These are phyloP conservation scores for Pseudotsuga menziesii DNA, from an alignment of 75 land plant genomes.

Conservation along the genomic window DNA sequence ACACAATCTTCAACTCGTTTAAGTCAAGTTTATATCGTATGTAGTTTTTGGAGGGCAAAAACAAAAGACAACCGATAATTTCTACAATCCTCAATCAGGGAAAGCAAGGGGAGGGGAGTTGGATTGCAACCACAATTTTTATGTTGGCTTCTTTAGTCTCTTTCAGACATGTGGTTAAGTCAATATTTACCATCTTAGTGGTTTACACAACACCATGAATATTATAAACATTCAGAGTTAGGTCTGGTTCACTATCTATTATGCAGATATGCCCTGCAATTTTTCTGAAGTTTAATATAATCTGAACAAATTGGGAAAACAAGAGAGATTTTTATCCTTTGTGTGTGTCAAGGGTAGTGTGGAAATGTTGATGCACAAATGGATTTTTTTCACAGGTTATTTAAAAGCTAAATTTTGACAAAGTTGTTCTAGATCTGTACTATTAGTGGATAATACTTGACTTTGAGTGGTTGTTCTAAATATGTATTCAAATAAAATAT, in stretches of 20 bases:
- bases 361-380: neutral
- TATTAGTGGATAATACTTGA: neutral
- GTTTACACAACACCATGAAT: neutral
- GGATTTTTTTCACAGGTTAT: neutral
- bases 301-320: neutral
- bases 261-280: neutral
- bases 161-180: constrained; percentile 34
- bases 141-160: constrained; percentile 32
- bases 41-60: too few relatives aligned
- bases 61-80: too few relatives aligned
- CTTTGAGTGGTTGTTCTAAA: neutral
- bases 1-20: too few relatives aligned
- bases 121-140: constrained; percentile 33
- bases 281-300: neutral
- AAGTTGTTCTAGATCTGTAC: too few relatives aligned
- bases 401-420: neutral
- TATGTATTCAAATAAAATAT: neutral
- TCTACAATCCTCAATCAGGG: too few relatives aligned
- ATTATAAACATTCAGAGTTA: neutral
- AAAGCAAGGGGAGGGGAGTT: too few relatives aligned
- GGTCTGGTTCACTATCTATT: neutral
- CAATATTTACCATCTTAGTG: neutral
- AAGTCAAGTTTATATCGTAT: too few relatives aligned
- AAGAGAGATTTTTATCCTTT: neutral
- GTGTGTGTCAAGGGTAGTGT: neutral